Base-by-base conservation (phyloP, 176 grass and related monocot genomes). In the Puya raimondii region DNA sequence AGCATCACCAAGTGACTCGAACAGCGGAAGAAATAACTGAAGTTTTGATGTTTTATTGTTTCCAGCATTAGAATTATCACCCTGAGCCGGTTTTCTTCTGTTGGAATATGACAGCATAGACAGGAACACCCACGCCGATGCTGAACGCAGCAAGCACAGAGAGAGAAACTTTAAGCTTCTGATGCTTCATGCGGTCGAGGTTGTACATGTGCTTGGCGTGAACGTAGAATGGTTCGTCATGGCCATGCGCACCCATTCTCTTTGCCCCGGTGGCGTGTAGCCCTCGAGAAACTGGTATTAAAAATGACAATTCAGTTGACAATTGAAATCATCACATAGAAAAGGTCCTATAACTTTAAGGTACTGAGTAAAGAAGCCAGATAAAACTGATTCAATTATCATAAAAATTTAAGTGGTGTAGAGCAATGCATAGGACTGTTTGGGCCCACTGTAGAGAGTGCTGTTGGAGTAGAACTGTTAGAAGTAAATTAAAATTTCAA, bases 131-230 rank as follows among this genome's bases (percentile, higher is more conserved):
- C 22, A 92, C 54, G 0, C 92, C 92, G 64, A 96, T 76, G 20
- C 86, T 10, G 65, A 92, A 66, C 2, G 10, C 83, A 63, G 75
- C 67, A 2, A 82, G 20, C 61, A 96, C 92, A 0, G 83, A 78
- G 21, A 87, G 71, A 50, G 81, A 63, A 49, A 65, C 61, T 71
- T 88, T 92, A 49, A 91, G 74, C 11, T 51, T 79, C 50, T 87
- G 92, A 68, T 96, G 17, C 70, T 87, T 92, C 88, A 96, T 92
- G 63, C 83, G 87, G 73, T 96, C 78, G 72, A 96, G 80, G 75
- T 96, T 96, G 77, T 96, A 91, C 92, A 96, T 96, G 77, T 96
- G 86, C 81, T 92, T 96, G 20, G 92, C 92, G 71, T 92, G 92
- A 70, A 92, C 17, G 51, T 92, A 96, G 72, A 79, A 89, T 23